Evolutionary conservation across 1,284 basidiomycete species (phyloP).

Genomic region (Trichosporon sp.): DNA sequence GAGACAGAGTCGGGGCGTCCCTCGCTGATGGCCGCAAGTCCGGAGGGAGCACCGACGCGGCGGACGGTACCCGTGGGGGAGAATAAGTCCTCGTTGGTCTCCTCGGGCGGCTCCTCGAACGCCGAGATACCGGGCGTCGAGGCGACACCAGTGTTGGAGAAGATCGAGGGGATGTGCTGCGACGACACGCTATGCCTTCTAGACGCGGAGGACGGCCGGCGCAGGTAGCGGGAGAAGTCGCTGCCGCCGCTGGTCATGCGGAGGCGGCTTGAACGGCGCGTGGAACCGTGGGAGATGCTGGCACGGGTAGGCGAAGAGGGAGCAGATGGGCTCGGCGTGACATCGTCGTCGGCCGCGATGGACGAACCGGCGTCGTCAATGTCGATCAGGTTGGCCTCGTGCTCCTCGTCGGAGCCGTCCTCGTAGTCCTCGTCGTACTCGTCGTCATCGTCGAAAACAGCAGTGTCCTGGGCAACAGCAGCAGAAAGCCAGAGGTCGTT

Average conservation of each 20-base stretch:
- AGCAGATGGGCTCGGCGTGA: constrained; percentile 20
- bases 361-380: constrained; percentile 25
- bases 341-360: constrained; percentile 26
- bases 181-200: constrained; percentile 53
- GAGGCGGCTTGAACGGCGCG: constrained; percentile 20
- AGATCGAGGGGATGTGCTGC: constrained; percentile 53
- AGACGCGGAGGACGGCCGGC: constrained; percentile 38
- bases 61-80: constrained; percentile 35
- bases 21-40: constrained; percentile 52
- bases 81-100: constrained; percentile 41
- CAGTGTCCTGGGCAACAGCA: constrained; percentile 56
- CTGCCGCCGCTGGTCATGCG: constrained; percentile 24
- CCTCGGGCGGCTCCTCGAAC: constrained; percentile 25
- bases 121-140: constrained; percentile 40
- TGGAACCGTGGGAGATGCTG: constrained; percentile 9
- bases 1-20: constrained; percentile 23
- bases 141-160: constrained; percentile 54
- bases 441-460: constrained; percentile 57
- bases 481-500: constrained; percentile 58
- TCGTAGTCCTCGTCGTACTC: constrained; percentile 41
- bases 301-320: constrained; percentile 13
- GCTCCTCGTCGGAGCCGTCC: constrained; percentile 31
- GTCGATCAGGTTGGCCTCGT: constrained; percentile 23
- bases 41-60: constrained; percentile 27
- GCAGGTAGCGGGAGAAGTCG: constrained; percentile 24